Evolutionary conservation across 306 rosid species (phyloP).

Genomic region (Rosa rugosa): DNA sequence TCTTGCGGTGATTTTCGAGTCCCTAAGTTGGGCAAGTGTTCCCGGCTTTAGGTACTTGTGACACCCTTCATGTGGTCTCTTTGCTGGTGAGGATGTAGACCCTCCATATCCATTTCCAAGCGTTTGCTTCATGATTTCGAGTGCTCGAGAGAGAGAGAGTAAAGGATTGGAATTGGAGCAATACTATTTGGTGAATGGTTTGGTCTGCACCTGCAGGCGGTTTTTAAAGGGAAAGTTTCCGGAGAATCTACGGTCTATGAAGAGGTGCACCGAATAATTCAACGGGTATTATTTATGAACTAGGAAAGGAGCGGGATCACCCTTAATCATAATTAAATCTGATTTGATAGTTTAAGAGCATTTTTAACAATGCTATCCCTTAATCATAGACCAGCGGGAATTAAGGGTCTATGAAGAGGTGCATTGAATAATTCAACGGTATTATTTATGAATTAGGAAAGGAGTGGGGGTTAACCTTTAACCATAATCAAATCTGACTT

Average conservation of each 20-base stretch:
- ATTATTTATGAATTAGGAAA: too few relatives aligned
- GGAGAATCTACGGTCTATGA: constrained; percentile 11
- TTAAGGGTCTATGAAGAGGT: too few relatives aligned
- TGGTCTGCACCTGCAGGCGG: neutral
- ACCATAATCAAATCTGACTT: too few relatives aligned
- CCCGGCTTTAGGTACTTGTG: constrained; percentile 26
- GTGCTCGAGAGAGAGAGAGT: neutral
- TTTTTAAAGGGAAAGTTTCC: too few relatives aligned
- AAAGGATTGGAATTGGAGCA: neutral
- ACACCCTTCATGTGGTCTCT: constrained; percentile 14
- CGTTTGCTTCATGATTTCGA: constrained; percentile 9
- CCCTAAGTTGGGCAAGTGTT: constrained; percentile 19
- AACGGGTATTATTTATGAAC: neutral
- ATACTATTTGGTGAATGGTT: neutral
- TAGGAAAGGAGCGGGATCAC: constrained; percentile 1
- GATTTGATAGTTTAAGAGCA: neutral
- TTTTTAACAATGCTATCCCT: neutral
- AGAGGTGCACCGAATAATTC: neutral
- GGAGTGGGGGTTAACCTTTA: too few relatives aligned
- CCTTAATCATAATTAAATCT: neutral
- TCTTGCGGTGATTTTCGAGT: constrained; percentile 17
- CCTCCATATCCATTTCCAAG: neutral
- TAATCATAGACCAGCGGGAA: too few relatives aligned
- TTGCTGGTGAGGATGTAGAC: neutral
- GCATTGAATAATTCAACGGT: too few relatives aligned